Evolutionary conservation across 2,329 filamentous ascomycete genomes (phyloP).

Genomic region (Cercospora sp.): DNA sequence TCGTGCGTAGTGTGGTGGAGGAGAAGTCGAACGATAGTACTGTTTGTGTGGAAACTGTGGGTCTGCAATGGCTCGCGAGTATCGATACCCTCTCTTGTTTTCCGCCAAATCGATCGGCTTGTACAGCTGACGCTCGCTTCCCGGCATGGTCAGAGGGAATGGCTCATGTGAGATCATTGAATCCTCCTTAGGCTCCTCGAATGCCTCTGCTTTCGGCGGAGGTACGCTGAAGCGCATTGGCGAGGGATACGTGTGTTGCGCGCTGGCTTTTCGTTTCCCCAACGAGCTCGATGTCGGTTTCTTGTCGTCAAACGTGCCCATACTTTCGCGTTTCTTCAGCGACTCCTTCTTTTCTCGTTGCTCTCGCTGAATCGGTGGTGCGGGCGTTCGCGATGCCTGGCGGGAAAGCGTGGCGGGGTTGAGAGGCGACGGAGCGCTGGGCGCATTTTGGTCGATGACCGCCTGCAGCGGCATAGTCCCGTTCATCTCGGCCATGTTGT

Average conservation of each 20-base stretch:
- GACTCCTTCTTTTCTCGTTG: constrained; percentile 54
- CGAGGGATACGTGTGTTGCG: constrained; percentile 41
- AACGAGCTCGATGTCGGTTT: constrained; percentile 21
- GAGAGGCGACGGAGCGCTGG: constrained; percentile 70
- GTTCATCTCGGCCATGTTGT: constrained; percentile 19
- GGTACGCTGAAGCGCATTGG: constrained; percentile 55
- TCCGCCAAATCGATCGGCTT: constrained; percentile 57
- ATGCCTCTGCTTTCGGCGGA: constrained; percentile 50
- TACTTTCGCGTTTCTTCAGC: constrained; percentile 54
- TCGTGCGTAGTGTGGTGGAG: constrained; percentile 76
- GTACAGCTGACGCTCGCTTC: constrained; percentile 46
- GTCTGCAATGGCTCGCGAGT: constrained; percentile 87
- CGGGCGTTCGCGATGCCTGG: constrained; percentile 36
- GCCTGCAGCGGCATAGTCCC: constrained; percentile 17
- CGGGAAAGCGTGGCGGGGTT: constrained; percentile 57
- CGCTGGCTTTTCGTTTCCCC: constrained; percentile 42
- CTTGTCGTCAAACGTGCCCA: constrained; percentile 13
- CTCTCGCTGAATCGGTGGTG: constrained; percentile 47
- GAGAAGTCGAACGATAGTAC: constrained; percentile 86
- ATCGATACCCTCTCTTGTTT: constrained; percentile 75
- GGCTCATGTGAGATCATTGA: constrained; percentile 51
- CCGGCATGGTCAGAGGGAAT: constrained; percentile 44
- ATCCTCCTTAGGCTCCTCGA: constrained; percentile 51
- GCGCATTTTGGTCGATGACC: constrained; percentile 53
- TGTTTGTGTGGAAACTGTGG: constrained; percentile 81